Conservation (phyloP, 345 rosid genomes). For the Raphanus sativus region DNA sequence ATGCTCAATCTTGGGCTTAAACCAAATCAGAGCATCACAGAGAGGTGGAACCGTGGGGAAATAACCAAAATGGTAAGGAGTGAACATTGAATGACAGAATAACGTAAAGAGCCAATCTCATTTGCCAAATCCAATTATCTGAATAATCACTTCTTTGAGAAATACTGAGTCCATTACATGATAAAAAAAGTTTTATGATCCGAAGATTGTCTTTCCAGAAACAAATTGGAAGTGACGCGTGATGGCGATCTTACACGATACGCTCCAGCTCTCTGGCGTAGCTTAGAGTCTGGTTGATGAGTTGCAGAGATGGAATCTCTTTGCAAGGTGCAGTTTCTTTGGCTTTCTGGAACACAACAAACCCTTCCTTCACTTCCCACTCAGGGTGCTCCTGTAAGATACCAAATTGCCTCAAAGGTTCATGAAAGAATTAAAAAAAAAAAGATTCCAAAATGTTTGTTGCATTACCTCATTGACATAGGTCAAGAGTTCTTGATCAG, state of each 20-base stretch:
- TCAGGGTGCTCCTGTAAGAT: slow-evolving; percentile 69
- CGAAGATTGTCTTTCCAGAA: not conserved
- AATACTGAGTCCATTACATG: slow-evolving; percentile 30
- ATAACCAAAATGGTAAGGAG: not conserved
- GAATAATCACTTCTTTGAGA: slow-evolving; percentile 1
- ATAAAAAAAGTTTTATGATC: slow-evolving; percentile 6
- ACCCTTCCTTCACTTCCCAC: slow-evolving; percentile 84
- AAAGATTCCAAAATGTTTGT: not conserved
- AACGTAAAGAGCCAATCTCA: not conserved
- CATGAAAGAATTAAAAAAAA: not conserved
- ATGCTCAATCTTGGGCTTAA: not conserved
- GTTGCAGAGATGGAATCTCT: slow-evolving; percentile 96
- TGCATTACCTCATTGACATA: slow-evolving; percentile 70
- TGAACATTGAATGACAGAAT: not conserved
- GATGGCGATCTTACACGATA: slow-evolving; percentile 53
- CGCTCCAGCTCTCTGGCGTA: slow-evolving; percentile 98
- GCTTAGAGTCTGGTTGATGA: slow-evolving; percentile 95
- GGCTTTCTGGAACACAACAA: slow-evolving; percentile 82
- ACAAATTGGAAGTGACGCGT: slow-evolving; percentile 7
- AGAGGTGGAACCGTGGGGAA: not conserved
- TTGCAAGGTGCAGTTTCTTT: slow-evolving; percentile 88
- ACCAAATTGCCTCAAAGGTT: not conserved
- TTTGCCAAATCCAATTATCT: slow-evolving; percentile 19
- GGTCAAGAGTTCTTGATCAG: slow-evolving; percentile 66
- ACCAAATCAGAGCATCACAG: not conserved